These are phyloP conservation scores for Talaromyces pinophilus DNA, from an alignment of 2,329 filamentous ascomycete species.

Conservation along the genomic window DNA sequence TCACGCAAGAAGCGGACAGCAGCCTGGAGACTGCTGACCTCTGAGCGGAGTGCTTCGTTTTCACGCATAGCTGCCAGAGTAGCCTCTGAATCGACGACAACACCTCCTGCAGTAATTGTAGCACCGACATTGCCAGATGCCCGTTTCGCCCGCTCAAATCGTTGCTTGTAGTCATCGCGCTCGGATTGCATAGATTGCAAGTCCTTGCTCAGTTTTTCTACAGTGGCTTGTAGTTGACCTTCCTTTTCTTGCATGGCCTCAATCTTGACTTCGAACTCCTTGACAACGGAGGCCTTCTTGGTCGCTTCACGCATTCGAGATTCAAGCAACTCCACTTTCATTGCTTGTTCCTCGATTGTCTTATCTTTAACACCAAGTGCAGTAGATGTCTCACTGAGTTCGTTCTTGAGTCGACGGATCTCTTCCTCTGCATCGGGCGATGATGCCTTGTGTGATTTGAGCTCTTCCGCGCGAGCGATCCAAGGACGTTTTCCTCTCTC, in stretches of 20 bases:
- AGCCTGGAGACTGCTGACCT: slow-evolving; percentile 48
- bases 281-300: slow-evolving; percentile 64
- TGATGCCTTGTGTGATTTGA: slow-evolving; percentile 78
- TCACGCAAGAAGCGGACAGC: slow-evolving; percentile 49
- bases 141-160: slow-evolving; percentile 47
- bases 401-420: slow-evolving; percentile 74
- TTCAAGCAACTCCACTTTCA: slow-evolving; percentile 91
- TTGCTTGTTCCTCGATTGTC: slow-evolving; percentile 78
- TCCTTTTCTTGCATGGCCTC: slow-evolving; percentile 42
- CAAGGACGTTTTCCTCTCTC: slow-evolving; percentile 76
- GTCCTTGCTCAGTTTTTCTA: slow-evolving; percentile 41
- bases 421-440: slow-evolving; percentile 84
- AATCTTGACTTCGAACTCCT: slow-evolving; percentile 47
- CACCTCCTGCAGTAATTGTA: slow-evolving; percentile 39
- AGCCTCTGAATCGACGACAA: slow-evolving; percentile 40
- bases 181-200: slow-evolving; percentile 41
- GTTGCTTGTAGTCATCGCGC: slow-evolving; percentile 44
- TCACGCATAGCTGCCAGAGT: slow-evolving; percentile 47
- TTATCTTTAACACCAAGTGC: slow-evolving; percentile 73
- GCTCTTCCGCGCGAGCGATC: slow-evolving; percentile 76
- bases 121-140: slow-evolving; percentile 42
- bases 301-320: slow-evolving; percentile 81
- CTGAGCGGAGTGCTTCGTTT: slow-evolving; percentile 46
- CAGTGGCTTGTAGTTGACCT: slow-evolving; percentile 34
- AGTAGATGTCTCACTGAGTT: slow-evolving; percentile 74